Percentiles rank a stretch among this genome's conserved stretches.
Evolutionary conservation across 73 alveolate species (phyloP).

Genomic region (Tetrahymena thermophila): DNA sequence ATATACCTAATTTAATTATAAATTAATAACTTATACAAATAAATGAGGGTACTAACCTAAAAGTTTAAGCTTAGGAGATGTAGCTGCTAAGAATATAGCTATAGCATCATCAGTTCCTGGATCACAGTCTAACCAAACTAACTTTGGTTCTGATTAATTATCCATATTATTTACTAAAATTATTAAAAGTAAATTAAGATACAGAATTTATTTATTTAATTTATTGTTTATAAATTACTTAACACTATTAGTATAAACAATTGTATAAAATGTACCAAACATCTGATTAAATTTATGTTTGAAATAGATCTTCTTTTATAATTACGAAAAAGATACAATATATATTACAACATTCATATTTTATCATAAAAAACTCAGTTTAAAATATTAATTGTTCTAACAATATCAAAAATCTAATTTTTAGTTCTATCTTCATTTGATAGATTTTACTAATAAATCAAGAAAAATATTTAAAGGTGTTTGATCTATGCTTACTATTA

Average conservation of each 20-base stretch:
- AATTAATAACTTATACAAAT: background rate
- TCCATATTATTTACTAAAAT: background rate
- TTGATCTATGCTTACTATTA: no score
- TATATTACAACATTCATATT: no score
- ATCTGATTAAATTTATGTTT: background rate
- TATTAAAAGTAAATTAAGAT: background rate
- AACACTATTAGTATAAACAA: no score
- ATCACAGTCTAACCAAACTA: conserved; percentile 40
- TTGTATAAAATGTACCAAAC: background rate
- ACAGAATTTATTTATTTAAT: no score
- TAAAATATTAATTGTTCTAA: no score
- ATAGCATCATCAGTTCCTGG: conserved; percentile 36
- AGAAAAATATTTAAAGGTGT: no score
- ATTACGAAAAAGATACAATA: no score
- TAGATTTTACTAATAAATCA: no score
- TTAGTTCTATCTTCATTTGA: no score
- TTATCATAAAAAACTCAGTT: no score
- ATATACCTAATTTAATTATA: background rate
- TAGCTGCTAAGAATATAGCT: conserved; percentile 12
- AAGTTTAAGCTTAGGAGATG: conserved; percentile 5
- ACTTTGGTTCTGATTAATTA: background rate
- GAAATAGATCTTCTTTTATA: background rate
- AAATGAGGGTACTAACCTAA: background rate
- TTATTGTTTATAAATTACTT: no score
- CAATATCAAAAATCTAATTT: no score